A percentile compares a stretch with the other conserved stretches of the same genome.
These are phyloP conservation scores for Nicotiana undulata DNA, from an alignment of 257 asterid genomes.

Conservation along the genomic window DNA sequence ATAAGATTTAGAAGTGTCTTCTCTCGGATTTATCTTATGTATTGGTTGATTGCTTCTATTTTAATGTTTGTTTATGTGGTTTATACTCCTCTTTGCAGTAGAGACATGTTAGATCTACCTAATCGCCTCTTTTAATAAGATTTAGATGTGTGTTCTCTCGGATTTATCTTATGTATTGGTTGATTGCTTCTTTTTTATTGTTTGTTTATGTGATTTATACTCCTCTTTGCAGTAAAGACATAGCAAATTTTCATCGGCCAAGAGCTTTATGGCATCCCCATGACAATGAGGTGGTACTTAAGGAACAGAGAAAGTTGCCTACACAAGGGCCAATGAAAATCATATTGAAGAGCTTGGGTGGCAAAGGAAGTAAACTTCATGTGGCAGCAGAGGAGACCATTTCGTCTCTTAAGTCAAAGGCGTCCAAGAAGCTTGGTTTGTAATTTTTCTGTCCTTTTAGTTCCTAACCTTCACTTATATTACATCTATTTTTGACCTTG, in stretches of 20 bases:
- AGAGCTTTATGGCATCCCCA: conserved; percentile 97
- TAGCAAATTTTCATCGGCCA: conserved; percentile 97
- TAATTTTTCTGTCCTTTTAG: conserved; percentile 5
- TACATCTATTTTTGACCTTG: conserved; percentile 8
- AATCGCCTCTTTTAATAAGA: neutral
- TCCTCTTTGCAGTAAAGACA: conserved; percentile 74
- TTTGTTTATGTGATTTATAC: conserved; percentile 19
- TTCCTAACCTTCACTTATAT: conserved; percentile 4
- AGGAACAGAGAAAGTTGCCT: conserved; percentile 64
- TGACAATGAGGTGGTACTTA: conserved; percentile 84
- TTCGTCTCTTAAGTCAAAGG: conserved; percentile 81
- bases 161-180: neutral
- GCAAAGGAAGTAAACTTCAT: conserved; percentile 94
- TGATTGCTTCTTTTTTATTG: neutral
- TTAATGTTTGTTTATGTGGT: conserved; percentile 19
- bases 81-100: conserved; percentile 48
- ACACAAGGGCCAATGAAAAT: conserved; percentile 83
- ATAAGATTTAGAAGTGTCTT: neutral
- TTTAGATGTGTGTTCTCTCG: neutral
- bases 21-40: neutral
- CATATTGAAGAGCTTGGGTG: conserved; percentile 95
- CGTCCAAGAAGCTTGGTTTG: conserved; percentile 87
- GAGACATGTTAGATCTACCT: conserved; percentile 35
- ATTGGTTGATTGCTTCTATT: neutral
- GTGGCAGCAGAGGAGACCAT: conserved; percentile 86